Percentiles rank a stretch among this genome's conserved stretches.
These are phyloP conservation scores for Knoxdaviesia proteae DNA, from an alignment of 2,329 filamentous ascomycete genomes.

Conservation along the genomic window DNA sequence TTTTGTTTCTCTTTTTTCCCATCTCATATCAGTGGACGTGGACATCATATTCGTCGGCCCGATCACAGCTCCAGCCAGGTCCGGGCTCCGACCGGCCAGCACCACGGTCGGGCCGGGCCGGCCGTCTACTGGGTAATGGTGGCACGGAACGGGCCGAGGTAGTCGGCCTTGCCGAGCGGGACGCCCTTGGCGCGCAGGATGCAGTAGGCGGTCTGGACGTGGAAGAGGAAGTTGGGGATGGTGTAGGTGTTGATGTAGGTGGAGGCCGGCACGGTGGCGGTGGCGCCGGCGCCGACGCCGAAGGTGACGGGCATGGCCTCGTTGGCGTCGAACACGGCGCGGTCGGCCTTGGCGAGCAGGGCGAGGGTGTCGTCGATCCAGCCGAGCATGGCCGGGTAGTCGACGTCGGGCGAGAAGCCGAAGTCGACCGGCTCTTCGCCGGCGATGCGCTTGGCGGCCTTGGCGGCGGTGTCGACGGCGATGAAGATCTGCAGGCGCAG, in stretches of 20 bases:
- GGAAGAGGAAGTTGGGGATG: slow-evolving; percentile 41
- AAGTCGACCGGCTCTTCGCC: not conserved
- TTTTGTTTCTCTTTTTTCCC: too few species aligned
- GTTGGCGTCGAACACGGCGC: slow-evolving; percentile 10
- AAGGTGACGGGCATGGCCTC: slow-evolving; percentile 11
- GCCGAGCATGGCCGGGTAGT: not conserved
- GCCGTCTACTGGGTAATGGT: too few species aligned
- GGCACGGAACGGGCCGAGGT: slow-evolving; percentile 6
- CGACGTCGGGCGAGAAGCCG: not conserved
- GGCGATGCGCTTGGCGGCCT: slow-evolving; percentile 1
- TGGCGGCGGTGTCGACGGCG: not conserved
- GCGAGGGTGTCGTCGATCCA: not conserved
- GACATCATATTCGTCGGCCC: too few species aligned
- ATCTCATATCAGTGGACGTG: too few species aligned
- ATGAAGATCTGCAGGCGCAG: slow-evolving; percentile 12
- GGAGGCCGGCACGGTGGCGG: slow-evolving; percentile 3
- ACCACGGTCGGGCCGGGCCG: too few species aligned
- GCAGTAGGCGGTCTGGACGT: slow-evolving; percentile 31
- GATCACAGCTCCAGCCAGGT: too few species aligned
- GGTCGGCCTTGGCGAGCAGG: slow-evolving; percentile 1
- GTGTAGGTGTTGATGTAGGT: slow-evolving; percentile 15
- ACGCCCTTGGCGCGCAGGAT: slow-evolving; percentile 36
- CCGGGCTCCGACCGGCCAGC: too few species aligned
- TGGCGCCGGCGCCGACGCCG: slow-evolving; percentile 8
- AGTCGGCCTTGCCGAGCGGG: slow-evolving; percentile 35